Evolutionary conservation across 176 grass and related monocot species (phyloP).

Genomic region (Areca catechu): DNA sequence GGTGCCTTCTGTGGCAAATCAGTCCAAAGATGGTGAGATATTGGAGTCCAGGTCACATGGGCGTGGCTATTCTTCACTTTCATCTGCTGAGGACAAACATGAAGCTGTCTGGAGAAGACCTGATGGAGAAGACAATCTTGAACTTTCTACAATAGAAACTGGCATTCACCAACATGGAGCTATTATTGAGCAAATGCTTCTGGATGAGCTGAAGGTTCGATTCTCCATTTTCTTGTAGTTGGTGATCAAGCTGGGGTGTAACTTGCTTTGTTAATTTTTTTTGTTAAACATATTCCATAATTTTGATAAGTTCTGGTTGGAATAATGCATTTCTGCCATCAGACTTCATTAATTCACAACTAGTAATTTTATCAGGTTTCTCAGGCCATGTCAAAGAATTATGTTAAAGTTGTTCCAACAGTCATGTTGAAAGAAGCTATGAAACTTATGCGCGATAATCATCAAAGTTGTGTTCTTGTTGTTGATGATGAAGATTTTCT

Average conservation of each 20-base stretch:
- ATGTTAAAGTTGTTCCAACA: constrained; percentile 51
- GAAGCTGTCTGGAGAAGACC: constrained; percentile 30
- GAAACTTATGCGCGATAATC: constrained; percentile 71
- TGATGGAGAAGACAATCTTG: constrained; percentile 49
- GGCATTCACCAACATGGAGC: constrained; percentile 42
- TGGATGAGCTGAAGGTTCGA: constrained; percentile 92
- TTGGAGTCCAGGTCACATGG: constrained; percentile 43
- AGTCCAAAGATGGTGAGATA: constrained; percentile 41
- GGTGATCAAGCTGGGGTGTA: not conserved
- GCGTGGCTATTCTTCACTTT: constrained; percentile 67
- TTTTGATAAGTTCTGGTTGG: too few relatives aligned
- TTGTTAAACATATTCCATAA: too few relatives aligned
- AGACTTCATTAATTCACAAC: too few relatives aligned
- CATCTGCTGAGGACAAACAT: constrained; percentile 45
- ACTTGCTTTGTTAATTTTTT: constrained; percentile 3
- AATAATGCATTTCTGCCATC: too few relatives aligned
- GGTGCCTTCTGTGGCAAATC: constrained; percentile 93
- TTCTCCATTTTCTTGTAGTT: constrained; percentile 6
- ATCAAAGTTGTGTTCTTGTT: constrained; percentile 88
- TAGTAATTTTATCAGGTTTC: constrained; percentile 43
- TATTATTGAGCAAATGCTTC: constrained; percentile 71
- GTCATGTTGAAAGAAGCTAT: constrained; percentile 54
- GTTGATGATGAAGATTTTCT: constrained; percentile 92
- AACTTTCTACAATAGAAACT: constrained; percentile 52
- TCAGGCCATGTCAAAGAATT: constrained; percentile 79